Conservation (phyloP, 2,329 filamentous ascomycete genomes). For the Penicillium sp. region DNA sequence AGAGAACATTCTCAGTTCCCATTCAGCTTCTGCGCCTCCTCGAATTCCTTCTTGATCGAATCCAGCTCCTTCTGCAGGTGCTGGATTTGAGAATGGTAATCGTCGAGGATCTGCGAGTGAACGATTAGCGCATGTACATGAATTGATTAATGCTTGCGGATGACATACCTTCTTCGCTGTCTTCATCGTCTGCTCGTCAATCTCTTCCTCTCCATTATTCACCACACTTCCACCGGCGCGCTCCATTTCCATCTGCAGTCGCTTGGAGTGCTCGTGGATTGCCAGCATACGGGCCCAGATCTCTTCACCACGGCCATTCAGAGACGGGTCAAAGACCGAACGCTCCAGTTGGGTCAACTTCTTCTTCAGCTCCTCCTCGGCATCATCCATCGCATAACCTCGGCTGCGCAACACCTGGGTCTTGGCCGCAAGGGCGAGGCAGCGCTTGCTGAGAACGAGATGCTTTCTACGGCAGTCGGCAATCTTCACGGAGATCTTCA, state of each 20-base stretch:
- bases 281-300: constrained; percentile 64
- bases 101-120: constrained; percentile 45
- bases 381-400: constrained; percentile 61
- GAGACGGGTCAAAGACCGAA: constrained; percentile 56
- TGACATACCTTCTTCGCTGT: constrained; percentile 56
- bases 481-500: constrained; percentile 56
- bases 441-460: constrained; percentile 56
- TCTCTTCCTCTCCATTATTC: constrained; percentile 42
- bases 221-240: constrained; percentile 44
- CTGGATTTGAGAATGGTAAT: constrained; percentile 49
- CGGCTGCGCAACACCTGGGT: constrained; percentile 60
- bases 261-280: constrained; percentile 55
- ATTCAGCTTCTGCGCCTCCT: constrained; percentile 48
- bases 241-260: constrained; percentile 58
- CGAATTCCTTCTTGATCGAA: constrained; percentile 56
- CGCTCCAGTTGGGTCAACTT: constrained; percentile 57
- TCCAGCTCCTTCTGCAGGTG: constrained; percentile 60
- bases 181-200: constrained; percentile 57
- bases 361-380: constrained; percentile 60
- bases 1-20: constrained; percentile 17
- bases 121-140: neutral
- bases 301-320: constrained; percentile 59
- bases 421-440: constrained; percentile 58
- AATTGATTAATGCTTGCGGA: neutral
- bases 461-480: constrained; percentile 58